Percentiles rank a stretch among this genome's conserved stretches.
These are phyloP conservation scores for Aureobasidium vineae DNA, from an alignment of 2,329 filamentous ascomycete species.

Conservation along the genomic window DNA sequence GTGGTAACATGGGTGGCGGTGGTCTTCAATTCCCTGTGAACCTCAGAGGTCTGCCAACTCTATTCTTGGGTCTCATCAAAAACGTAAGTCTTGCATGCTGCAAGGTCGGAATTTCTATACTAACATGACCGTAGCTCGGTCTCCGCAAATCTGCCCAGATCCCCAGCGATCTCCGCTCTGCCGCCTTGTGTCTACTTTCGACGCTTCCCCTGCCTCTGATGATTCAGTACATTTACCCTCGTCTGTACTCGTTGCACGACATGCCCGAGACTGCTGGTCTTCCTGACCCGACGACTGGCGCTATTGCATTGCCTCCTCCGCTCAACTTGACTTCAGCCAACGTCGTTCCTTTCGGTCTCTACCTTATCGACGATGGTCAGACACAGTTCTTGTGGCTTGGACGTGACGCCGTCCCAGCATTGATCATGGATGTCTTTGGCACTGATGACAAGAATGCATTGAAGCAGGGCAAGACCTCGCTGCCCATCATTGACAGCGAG, in stretches of 20 bases:
- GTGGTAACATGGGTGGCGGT: constrained; percentile 88
- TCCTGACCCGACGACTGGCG: constrained; percentile 79
- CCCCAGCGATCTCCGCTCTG: constrained; percentile 87
- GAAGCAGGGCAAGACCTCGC: constrained; percentile 82
- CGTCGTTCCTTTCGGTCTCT: constrained; percentile 84
- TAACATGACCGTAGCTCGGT: constrained; percentile 55
- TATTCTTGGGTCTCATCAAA: constrained; percentile 95
- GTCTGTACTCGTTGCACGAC: constrained; percentile 77
- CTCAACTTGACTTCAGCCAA: constrained; percentile 85
- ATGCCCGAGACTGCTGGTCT: constrained; percentile 93
- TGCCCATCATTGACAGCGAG: constrained; percentile 89
- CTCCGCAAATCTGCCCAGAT: constrained; percentile 92
- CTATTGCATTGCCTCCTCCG: constrained; percentile 81
- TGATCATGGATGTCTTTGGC: constrained; percentile 87
- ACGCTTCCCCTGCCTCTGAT: constrained; percentile 86
- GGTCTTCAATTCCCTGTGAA: constrained; percentile 94
- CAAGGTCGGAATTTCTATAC: constrained; percentile 16
- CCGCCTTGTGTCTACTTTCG: constrained; percentile 88
- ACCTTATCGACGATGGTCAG: constrained; percentile 95
- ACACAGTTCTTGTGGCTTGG: constrained; percentile 98
- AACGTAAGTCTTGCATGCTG: constrained; percentile 63
- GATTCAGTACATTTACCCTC: constrained; percentile 78
- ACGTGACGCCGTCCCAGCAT: constrained; percentile 84
- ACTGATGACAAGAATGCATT: constrained; percentile 77
- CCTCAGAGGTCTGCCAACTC: constrained; percentile 77